Base-by-base conservation (phyloP, 2,329 filamentous ascomycete species). In the Fusarium kyushuense region DNA sequence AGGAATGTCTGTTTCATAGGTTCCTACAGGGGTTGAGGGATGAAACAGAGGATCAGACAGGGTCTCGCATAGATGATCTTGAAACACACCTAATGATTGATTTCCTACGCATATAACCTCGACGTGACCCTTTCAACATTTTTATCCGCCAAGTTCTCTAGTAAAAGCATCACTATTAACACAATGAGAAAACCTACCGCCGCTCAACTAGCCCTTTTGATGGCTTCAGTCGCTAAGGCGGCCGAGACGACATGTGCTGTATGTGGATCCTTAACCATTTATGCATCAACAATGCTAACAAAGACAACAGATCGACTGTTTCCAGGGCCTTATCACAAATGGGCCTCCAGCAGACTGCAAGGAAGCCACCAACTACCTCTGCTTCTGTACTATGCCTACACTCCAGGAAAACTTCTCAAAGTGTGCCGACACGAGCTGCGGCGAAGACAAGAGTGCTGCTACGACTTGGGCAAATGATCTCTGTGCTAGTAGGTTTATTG, bases 291-390 rank as follows among this genome's bases (percentile, higher is more conserved):
- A 11, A 23, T 43, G 1, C 53, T 69, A 6, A 61, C 10, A 9
- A 1, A 2, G 7, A n/a, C 21, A 12, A 47, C 11, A 73, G 71
- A 70, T 73, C 42, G 64, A 73, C 70, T 76, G 75, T 59, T 76
- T 76, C 65, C 64, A 70, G 48, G 55, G 54, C 5, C 68, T 76
- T 25, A 67, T 76, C 54, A 72, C 70, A 16, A 75, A 75, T 19
- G 68, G 72, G 33, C 75, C 75, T 36, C 75, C 75, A 1, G 63
- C 69, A 21, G 59, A 58, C 6, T 76, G 75, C 53, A 76, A 72
- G 43, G 75, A 76, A 55, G 64, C 58, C n/a, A 74, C 70, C 29
- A 76, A 75, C 67, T 76, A 76, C 53, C 66, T 74, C 13, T 76
- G 75, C 67, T 76, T 76, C 69, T 76, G 75, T 58, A 74, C 72